Evolutionary conservation across 495 filamentous ascomycete species (phyloP).

Genomic region (Opeltia flavorubescens): DNA sequence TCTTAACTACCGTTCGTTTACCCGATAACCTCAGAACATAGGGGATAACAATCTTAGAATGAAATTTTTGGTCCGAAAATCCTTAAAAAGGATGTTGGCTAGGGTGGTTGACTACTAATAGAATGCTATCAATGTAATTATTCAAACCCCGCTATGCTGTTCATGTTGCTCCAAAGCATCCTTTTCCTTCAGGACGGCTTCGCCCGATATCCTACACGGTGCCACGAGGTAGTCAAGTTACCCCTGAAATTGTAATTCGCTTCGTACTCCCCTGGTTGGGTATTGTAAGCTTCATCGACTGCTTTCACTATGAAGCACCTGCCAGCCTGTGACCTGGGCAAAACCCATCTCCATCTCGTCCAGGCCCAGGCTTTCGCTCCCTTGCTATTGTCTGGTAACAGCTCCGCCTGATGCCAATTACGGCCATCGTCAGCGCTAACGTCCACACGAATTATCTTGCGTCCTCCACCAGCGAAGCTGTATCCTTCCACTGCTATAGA

Average conservation of each 20-base stretch:
- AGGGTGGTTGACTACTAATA: too few species aligned
- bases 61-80: too few species aligned
- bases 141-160: too few species aligned
- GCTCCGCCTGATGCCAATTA: conserved; percentile 23
- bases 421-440: conserved; percentile 28
- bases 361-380: conserved; percentile 38
- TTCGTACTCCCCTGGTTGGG: conserved; percentile 36
- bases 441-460: conserved; percentile 32
- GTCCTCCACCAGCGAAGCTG: conserved; percentile 32
- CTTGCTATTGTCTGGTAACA: conserved; percentile 4
- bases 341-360: conserved; percentile 36
- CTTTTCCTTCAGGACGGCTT: too few species aligned
- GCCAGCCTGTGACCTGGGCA: conserved; percentile 25
- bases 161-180: too few species aligned
- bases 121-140: too few species aligned
- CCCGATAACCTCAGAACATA: too few species aligned
- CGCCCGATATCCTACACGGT: conserved; percentile 18
- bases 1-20: too few species aligned
- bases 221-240: conserved; percentile 42
- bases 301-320: conserved; percentile 38
- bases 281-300: conserved; percentile 42
- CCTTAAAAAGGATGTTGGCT: too few species aligned
- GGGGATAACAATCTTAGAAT: too few species aligned
- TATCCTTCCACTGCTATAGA: conserved; percentile 28
- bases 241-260: conserved; percentile 40